These are phyloP conservation scores for Pelargonium australe DNA, from an alignment of 441 rosid species.

Conservation along the genomic window DNA sequence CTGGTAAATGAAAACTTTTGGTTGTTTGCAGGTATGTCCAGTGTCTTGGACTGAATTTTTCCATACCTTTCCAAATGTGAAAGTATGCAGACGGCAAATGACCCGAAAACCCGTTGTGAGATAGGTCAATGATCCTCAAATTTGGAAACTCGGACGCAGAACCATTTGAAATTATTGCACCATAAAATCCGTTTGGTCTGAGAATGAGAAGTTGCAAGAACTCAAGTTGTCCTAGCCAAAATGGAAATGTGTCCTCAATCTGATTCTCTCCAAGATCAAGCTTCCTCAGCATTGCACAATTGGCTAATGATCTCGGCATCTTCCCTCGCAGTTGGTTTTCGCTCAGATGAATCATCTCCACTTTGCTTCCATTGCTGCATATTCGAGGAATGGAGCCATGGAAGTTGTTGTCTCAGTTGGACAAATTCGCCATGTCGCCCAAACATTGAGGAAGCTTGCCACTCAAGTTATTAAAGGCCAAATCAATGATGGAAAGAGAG, in stretches of 20 bases:
- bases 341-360: no score
- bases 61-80: conserved; percentile 20
- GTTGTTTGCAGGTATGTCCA: neutral
- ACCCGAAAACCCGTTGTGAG: conserved; percentile 1
- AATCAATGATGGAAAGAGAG: neutral
- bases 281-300: conserved; percentile 19
- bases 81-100: conserved; percentile 23
- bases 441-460: neutral
- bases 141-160: conserved; percentile 7
- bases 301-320: conserved; percentile 26
- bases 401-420: neutral
- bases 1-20: neutral
- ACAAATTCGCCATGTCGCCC: neutral
- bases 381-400: no score
- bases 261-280: conserved; percentile 21
- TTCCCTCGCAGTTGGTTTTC: conserved; percentile 23
- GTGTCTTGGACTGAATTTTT: neutral
- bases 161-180: neutral
- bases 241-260: conserved; percentile 27
- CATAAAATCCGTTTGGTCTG: conserved; percentile 25
- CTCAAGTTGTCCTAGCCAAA: conserved; percentile 31
- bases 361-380: no score
- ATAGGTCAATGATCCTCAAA: conserved; percentile 19
- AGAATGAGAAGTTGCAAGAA: conserved; percentile 22
- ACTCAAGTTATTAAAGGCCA: neutral